Percentiles rank a stretch among this genome's conserved stretches.
Conservation (phyloP, 441 rosid genomes). For the Breynia disticha region DNA sequence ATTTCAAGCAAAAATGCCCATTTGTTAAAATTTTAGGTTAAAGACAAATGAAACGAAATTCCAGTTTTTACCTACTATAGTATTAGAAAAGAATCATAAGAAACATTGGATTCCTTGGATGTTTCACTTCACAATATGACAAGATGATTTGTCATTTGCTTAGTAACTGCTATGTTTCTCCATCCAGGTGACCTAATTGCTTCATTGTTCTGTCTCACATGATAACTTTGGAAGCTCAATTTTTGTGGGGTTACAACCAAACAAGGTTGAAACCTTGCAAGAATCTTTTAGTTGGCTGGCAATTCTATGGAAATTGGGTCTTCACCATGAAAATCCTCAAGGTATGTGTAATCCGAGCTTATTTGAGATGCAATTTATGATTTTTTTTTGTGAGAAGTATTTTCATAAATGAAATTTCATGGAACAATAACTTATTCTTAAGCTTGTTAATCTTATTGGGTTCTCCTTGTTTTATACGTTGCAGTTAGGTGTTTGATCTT, state of each 20-base stretch:
- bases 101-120: not conserved
- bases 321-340: constrained; percentile 84
- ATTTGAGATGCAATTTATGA: not conserved
- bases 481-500: constrained; percentile 95
- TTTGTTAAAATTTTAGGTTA: not conserved
- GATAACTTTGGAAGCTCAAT: constrained; percentile 36
- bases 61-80: too few relatives aligned
- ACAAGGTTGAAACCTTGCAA: constrained; percentile 24
- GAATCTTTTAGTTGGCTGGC: constrained; percentile 73
- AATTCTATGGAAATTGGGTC: constrained; percentile 83
- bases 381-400: not conserved
- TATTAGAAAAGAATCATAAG: not conserved
- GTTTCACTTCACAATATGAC: not conserved
- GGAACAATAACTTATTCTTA: too few relatives aligned
- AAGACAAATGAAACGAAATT: too few relatives aligned
- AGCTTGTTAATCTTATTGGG: not conserved
- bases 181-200: constrained; percentile 63
- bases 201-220: constrained; percentile 46
- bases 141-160: not conserved
- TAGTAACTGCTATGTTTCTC: constrained; percentile 17
- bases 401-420: not conserved
- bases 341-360: constrained; percentile 35
- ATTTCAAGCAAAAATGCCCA: not conserved
- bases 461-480: constrained; percentile 13
- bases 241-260: constrained; percentile 22